A percentile compares a stretch with the other conserved stretches of the same genome.
These are phyloP conservation scores for Xerocomellus intermedius DNA, from an alignment of 768 basidiomycete genomes.

Conservation along the genomic window DNA sequence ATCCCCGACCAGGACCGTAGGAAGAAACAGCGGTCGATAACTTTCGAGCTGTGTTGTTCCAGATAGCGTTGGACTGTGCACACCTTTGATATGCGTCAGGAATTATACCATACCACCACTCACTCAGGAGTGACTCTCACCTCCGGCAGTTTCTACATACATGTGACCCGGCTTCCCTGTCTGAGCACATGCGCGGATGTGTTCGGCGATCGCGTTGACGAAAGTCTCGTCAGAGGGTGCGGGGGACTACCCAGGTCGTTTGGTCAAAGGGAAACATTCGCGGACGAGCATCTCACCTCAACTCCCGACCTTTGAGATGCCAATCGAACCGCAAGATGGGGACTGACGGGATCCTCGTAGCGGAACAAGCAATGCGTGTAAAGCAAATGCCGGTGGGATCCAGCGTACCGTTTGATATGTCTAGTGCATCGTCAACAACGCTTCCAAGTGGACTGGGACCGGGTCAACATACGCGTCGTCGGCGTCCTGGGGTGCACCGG, in stretches of 20 bases:
- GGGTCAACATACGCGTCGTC: slow-evolving; percentile 70
- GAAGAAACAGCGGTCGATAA: slow-evolving; percentile 85
- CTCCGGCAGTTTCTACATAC: slow-evolving; percentile 95
- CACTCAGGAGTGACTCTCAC: slow-evolving; percentile 46
- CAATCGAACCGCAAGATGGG: slow-evolving; percentile 78
- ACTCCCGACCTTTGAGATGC: slow-evolving; percentile 33
- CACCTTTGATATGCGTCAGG: slow-evolving; percentile 49
- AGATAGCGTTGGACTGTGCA: slow-evolving; percentile 86
- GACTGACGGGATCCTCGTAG: slow-evolving; percentile 88
- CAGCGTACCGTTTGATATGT: slow-evolving; percentile 60
- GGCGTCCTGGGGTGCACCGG: slow-evolving; percentile 75
- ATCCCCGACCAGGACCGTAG: slow-evolving; percentile 85
- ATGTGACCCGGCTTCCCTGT: slow-evolving; percentile 46
- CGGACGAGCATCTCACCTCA: slow-evolving; percentile 26
- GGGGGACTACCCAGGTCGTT: slow-evolving; percentile 22
- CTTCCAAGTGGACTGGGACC: background rate
- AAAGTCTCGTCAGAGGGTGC: slow-evolving; percentile 65
- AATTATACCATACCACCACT: background rate
- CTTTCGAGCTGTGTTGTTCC: slow-evolving; percentile 82
- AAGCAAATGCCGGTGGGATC: slow-evolving; percentile 40
- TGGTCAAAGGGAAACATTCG: background rate
- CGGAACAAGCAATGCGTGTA: slow-evolving; percentile 73
- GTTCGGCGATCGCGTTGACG: slow-evolving; percentile 57
- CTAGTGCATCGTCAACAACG: slow-evolving; percentile 37
- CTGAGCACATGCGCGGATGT: slow-evolving; percentile 56